Conservation (phyloP, 2,329 filamentous ascomycete species). For the Aspergillus pseudoglaucus region DNA sequence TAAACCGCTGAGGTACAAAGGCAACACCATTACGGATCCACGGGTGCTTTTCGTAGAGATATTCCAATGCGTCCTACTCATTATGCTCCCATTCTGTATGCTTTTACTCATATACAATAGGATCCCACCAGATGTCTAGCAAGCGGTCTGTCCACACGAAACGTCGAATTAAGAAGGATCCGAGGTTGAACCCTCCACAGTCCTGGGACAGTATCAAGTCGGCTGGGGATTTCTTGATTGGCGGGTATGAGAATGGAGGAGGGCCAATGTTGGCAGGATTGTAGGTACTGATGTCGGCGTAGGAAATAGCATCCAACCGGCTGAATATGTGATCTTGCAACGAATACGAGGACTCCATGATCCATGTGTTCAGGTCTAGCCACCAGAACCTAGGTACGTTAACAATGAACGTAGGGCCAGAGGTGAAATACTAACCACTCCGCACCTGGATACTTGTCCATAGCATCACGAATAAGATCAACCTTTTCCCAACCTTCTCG, state of each 20-base stretch:
- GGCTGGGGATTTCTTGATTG: constrained; percentile 42
- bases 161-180: constrained; percentile 85
- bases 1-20: constrained; percentile 83
- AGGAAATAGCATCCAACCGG: constrained; percentile 64
- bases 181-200: constrained; percentile 91
- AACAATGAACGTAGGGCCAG: neutral
- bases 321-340: constrained; percentile 88
- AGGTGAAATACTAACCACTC: constrained; percentile 66
- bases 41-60: constrained; percentile 82
- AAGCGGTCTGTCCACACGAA: constrained; percentile 85
- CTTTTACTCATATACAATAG: constrained; percentile 92
- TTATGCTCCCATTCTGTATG: constrained; percentile 99
- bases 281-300: constrained; percentile 93
- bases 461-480: constrained; percentile 78
- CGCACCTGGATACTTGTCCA: constrained; percentile 89
- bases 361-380: constrained; percentile 93
- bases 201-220: constrained; percentile 83
- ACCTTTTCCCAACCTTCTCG: constrained; percentile 99
- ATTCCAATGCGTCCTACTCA: constrained; percentile 90
- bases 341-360: constrained; percentile 93
- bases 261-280: constrained; percentile 93
- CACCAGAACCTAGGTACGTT: constrained; percentile 73
- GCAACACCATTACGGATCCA: constrained; percentile 86
- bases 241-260: constrained; percentile 42
- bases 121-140: constrained; percentile 97